Evolutionary conservation across 495 filamentous ascomycete species (phyloP), one percentile per base, ranked within the genome.

Genomic region (Cercophora samala): DNA sequence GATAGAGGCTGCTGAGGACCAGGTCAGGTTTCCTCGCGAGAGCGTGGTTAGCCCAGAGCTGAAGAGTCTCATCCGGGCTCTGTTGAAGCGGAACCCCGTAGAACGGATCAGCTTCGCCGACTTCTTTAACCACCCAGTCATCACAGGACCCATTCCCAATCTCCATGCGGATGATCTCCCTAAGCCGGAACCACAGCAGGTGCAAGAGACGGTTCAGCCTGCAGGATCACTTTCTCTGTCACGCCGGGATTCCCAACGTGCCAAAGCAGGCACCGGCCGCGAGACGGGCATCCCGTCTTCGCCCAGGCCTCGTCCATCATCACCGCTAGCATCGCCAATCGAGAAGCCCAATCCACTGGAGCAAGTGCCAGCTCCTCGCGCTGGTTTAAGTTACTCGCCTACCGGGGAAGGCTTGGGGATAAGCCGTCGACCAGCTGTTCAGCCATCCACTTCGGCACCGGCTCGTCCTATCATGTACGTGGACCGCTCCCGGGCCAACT

Each of bases 1-100:
- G 78, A 99, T 99, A 66, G 93, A 98, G 73, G 89, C 88, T 61
- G 85, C 87, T 13, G 89, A 93, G 52, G 95, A 97, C 71, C 81
- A 84, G 63, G 95, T 98, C 74, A 86, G 80, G 64, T 98, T 98
- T 66, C 86, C 91, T 0, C 87, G 88, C 64, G 91, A 92, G 19
- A 85, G 85, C 37, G 79, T 85, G 52, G 82, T 89, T n/a, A 94
- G 88, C 65, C 79, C 88, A 55, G 88, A 88, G 11, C 86, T 98
- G 76, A 97, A 97, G 76, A 81, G 81, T n/a, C 74, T 97, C 26
- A 91, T 98, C 63, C 87, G 91, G 15, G 82, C 78, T 17, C 86
- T 99, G 23, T 76, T 99, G 68, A 97, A 93, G 80, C 88, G 91
- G 61, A 92, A 88, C 56, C 93, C 95, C 0, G 85, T 90, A 2